Evolutionary conservation across 805 yeast species (phyloP), one percentile per base, ranked within the genome.

Genomic region (Hanseniaspora pseudoguilliermondii): DNA sequence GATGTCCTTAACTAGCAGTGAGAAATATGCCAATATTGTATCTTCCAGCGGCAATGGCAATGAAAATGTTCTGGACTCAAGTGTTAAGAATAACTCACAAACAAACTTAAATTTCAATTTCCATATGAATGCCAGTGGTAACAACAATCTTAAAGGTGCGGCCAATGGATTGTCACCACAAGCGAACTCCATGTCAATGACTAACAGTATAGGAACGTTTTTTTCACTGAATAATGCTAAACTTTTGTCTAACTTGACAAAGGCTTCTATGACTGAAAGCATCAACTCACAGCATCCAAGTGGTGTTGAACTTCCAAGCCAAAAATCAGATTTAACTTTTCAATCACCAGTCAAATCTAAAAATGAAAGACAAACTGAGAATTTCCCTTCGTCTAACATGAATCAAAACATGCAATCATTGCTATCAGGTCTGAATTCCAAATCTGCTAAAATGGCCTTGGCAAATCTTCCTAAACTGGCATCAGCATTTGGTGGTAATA

Each of bases 1-100:
- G 55, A 65, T 58, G 65, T 66, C 59, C 47, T 61, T 60, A 63
- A 67, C 60, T 57, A 69, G 62, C 43, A 62, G 65, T 16, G 67
- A 63, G 41, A 63, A 62, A 41, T 63, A 59, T 49, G 65, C 64
- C 9, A 62, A 63, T 18, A 58, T 59, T 40, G 62, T 53, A 13
- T 53, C 56, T 1, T 44, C 50, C 56, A 63, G 49, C 16, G 50
- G 49, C 16, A 18, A 52, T 57, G 35, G 60, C 16, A 5, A 47
- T 39, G 51, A 23, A 41, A 50, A 23, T 59, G 43, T 18, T 52
- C 29, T 32, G 48, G 38, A 35, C 55, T 13, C 43, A 39, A 35
- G 42, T 58, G 1, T 39, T 39, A 15, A 53, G 16, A 48, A 44
- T 35, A 41, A 27, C 21, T 38, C 50, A n/a, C 48, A 47, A 34